Percentiles rank a stretch among this genome's conserved stretches.
phyloP scores from a whole-genome alignment of 768 basidiomycete genomes.

The Lentinula guzmanii region DNA sequence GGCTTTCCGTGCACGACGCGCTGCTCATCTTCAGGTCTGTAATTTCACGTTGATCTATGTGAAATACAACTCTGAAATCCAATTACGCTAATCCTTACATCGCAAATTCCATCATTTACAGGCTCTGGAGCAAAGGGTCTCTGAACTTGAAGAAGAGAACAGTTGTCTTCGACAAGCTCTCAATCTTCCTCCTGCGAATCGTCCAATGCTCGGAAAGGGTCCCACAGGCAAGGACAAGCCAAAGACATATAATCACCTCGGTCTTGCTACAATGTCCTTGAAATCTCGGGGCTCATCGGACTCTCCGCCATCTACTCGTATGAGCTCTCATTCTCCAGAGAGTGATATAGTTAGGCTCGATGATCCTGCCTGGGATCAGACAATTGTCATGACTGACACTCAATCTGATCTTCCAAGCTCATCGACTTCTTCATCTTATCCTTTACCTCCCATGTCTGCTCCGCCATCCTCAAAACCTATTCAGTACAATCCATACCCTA shows the following conservation, averaged over 20 bases:
- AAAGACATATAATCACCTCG: constrained; percentile 36
- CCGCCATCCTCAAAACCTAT: constrained; percentile 41
- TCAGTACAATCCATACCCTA: constrained; percentile 33
- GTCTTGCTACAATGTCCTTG: constrained; percentile 17
- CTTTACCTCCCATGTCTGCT: constrained; percentile 37
- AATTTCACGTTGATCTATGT: constrained; percentile 21
- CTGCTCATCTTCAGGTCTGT: constrained; percentile 76
- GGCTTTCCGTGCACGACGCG: constrained; percentile 84
- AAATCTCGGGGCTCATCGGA: constrained; percentile 39
- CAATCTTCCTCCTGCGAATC: constrained; percentile 66
- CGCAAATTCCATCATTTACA: constrained; percentile 24
- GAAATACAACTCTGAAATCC: constrained; percentile 27
- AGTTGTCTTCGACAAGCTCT: constrained; percentile 63
- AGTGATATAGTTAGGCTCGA: constrained; percentile 42
- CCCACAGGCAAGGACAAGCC: constrained; percentile 86
- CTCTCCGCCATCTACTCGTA: constrained; percentile 46
- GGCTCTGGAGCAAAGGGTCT: constrained; percentile 77
- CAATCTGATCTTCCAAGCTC: constrained; percentile 30
- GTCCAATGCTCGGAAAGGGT: constrained; percentile 72
- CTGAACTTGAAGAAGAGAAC: constrained; percentile 84
- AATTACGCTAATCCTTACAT: constrained; percentile 23
- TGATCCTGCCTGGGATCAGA: constrained; percentile 48
- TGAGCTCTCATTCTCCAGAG: constrained; percentile 61
- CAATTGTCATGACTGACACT: constrained; percentile 42
- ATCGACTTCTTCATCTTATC: constrained; percentile 37